phyloP scores from a whole-genome alignment of 352 stramenopile species.

The Globisporangium spiculum region DNA sequence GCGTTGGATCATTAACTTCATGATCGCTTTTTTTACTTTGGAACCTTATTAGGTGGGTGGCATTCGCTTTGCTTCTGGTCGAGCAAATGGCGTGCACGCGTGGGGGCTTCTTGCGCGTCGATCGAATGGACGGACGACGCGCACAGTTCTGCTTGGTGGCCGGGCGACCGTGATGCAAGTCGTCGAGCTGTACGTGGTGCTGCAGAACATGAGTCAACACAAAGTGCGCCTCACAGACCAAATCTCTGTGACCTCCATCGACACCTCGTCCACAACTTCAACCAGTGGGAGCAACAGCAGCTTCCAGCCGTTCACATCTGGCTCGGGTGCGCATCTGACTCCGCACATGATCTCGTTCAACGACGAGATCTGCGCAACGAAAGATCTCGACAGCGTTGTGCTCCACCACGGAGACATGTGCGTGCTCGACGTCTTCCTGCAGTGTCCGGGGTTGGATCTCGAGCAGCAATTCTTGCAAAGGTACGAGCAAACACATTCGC shows the following conservation, averaged over 20 bases:
- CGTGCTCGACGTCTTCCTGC: conserved; percentile 51
- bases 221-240: conserved; percentile 34
- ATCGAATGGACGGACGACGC: conserved; percentile 56
- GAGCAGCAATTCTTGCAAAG: conserved; percentile 54
- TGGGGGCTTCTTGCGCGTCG: conserved; percentile 47
- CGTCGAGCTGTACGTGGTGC: conserved; percentile 50
- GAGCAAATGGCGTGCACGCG: conserved; percentile 21
- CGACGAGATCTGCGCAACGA: conserved; percentile 18
- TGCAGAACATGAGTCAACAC: conserved; percentile 39
- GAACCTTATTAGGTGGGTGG: conserved; percentile 18
- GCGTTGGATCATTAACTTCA: not conserved
- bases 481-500: conserved; percentile 19
- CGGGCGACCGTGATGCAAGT: conserved; percentile 50
- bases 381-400: conserved; percentile 23
- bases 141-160: conserved; percentile 43
- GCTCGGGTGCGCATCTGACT: conserved; percentile 40
- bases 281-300: not conserved
- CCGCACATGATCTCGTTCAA: conserved; percentile 43
- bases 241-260: conserved; percentile 21
- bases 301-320: conserved; percentile 34
- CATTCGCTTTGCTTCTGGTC: conserved; percentile 34
- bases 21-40: not conserved
- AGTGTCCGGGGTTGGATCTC: conserved; percentile 44
- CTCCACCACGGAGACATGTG: conserved; percentile 46
- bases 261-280: not conserved